A percentile compares a stretch with the other conserved stretches of the same genome.
phyloP scores from a whole-genome alignment of 2,329 filamentous ascomycete species.

The Lasiodiplodia hormozganensis region DNA sequence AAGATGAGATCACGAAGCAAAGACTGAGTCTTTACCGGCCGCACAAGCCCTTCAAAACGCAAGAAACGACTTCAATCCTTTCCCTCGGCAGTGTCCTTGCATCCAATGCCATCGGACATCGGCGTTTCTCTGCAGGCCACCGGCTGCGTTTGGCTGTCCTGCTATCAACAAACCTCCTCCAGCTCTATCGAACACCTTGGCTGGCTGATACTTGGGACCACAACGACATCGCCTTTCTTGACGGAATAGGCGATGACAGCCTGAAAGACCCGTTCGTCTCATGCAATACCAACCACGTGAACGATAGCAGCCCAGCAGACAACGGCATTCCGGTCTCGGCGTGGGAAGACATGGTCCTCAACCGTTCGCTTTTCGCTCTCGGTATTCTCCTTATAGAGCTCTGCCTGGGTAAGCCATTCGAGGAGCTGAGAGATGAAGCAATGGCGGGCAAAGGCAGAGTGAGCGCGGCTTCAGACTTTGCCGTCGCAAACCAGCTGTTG shows the following conservation, averaged over 20 bases:
- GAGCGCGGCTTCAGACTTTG: not conserved
- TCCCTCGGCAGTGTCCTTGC: not conserved
- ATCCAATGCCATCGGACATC: not conserved
- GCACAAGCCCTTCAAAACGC: not conserved
- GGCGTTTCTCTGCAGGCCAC: constrained; percentile 3
- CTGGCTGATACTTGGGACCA: constrained; percentile 36
- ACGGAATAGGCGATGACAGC: constrained; percentile 25
- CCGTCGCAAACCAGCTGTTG: constrained; percentile 16
- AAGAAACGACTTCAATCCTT: not conserved
- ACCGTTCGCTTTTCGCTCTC: not conserved
- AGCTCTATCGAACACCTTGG: constrained; percentile 38
- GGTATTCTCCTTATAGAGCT: not conserved
- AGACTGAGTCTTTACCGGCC: not conserved
- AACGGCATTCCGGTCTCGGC: not conserved
- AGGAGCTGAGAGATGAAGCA: not conserved
- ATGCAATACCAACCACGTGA: not conserved
- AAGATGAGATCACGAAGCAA: not conserved
- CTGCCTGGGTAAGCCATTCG: not conserved
- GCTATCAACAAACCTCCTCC: constrained; percentile 36
- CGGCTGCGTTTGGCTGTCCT: constrained; percentile 35
- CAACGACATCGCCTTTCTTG: constrained; percentile 37
- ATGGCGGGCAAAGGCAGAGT: not conserved
- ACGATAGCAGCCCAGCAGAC: not conserved
- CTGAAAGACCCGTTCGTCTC: constrained; percentile 3
- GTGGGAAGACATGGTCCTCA: not conserved